Conservation (phyloP, 148 eudicot species). For the Rhododendron griersonianum region DNA sequence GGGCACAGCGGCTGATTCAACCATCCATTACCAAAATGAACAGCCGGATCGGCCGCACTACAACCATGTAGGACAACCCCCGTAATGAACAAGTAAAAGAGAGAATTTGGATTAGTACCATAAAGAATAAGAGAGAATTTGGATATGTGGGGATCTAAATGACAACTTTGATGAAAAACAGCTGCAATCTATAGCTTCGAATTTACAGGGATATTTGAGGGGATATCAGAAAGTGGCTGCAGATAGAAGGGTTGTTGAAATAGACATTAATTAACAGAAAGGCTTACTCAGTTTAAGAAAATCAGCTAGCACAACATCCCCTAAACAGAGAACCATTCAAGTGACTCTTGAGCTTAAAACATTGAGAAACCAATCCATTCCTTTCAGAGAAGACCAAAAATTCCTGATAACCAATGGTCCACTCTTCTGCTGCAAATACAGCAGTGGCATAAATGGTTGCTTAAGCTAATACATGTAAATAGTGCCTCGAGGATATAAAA, state of each 20-base stretch:
- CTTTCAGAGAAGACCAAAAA: neutral
- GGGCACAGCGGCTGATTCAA: no score
- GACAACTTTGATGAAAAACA: no score
- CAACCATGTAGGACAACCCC: no score
- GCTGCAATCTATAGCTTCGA: neutral
- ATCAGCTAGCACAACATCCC: neutral
- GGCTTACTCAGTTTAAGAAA: neutral
- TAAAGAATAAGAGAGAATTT: no score
- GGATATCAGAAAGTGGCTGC: neutral
- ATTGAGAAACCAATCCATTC: neutral
- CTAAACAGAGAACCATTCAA: neutral
- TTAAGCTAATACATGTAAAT: neutral
- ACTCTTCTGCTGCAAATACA: neutral
- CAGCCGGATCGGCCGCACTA: no score
- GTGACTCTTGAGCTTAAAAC: neutral
- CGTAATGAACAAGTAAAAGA: no score
- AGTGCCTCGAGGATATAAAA: neutral
- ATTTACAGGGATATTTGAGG: neutral
- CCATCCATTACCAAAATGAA: no score
- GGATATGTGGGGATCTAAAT: neutral
- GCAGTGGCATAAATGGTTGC: neutral
- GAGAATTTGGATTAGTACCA: neutral
- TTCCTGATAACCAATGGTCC: neutral
- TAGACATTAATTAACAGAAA: neutral
- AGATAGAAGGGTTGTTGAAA: neutral